Percentiles rank a stretch among this genome's conserved stretches.
phyloP scores from a whole-genome alignment of 2,329 filamentous ascomycete species.

The Metarhizium brunneum region DNA sequence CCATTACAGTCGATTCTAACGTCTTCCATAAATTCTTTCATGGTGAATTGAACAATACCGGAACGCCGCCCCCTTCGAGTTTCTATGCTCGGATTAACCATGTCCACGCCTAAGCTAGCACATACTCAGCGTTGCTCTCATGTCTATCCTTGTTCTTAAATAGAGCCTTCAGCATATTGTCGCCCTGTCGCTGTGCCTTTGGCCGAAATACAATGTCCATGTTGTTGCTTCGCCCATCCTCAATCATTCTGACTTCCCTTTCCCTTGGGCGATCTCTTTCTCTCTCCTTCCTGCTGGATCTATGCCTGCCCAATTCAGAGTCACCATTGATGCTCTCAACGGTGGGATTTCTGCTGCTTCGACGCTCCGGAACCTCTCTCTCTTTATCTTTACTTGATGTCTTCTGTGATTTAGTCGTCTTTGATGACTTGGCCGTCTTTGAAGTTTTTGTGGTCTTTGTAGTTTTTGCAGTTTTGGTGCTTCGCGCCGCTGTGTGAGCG shows the following conservation, averaged over 20 bases:
- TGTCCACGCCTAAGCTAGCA: conserved; percentile 16
- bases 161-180: conserved; percentile 47
- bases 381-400: conserved; percentile 10
- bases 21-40: neutral
- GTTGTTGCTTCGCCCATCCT: conserved; percentile 25
- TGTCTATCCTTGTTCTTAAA: conserved; percentile 47
- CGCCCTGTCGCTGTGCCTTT: conserved; percentile 35
- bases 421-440: conserved; percentile 14
- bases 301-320: conserved; percentile 28
- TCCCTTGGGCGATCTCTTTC: neutral
- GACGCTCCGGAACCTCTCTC: conserved; percentile 5
- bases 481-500: conserved; percentile 21
- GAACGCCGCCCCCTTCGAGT: too few species aligned
- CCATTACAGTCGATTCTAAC: neutral
- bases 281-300: conserved; percentile 22
- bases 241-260: conserved; percentile 22
- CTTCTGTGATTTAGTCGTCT: conserved; percentile 14
- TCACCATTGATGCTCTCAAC: conserved; percentile 14
- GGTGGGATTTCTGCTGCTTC: conserved; percentile 8
- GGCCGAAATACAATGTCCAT: conserved; percentile 33
- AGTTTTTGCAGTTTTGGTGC: conserved; percentile 13
- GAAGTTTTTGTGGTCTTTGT: conserved; percentile 15
- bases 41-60: too few species aligned
- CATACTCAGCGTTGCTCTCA: conserved; percentile 23
- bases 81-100: neutral